Evolutionary conservation across 2,329 filamentous ascomycete genomes (phyloP), one percentile per base, ranked within the genome.

Genomic region (Aschersonia sp.): DNA sequence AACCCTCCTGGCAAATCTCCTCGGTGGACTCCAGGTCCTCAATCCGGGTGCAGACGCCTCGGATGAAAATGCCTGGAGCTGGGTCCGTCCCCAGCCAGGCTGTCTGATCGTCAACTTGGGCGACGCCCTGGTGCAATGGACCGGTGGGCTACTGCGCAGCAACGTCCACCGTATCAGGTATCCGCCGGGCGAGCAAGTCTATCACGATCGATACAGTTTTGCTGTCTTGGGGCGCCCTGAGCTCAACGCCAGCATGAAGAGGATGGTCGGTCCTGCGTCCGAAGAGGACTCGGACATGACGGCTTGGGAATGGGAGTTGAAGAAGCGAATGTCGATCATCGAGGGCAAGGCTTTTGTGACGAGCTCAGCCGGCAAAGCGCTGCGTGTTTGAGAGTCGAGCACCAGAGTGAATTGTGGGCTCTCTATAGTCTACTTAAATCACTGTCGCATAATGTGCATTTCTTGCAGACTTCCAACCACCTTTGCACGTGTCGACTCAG

Each of bases 1-100:
- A 8, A 66, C 65, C 1, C 52, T 67, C 0, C 57, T 67, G 3
- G 60, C 60, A 45, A 63, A 66, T 44, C 50, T 61, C 5, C 40
- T 62, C 2, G 63, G 63, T 12, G 63, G 63, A 1, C 52, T 66
- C 14, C 64, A 67, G 52, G 58, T 66, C 12, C 55, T 65, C 1
- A 48, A 54, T 0, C 58, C 57, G 0, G 54, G 56, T 6, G 51
- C 53, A 6, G 47, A 50, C 8, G 44, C 29, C 5, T 37, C 35
- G 35, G 35, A 37, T 12, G 35, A 37, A 37, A 37, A 12, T 37
- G 55, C 51, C 0, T 58, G 56, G 57, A 42, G 44, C 11, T 58
- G 52, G 51, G 56, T 56, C 6, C 49, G 49, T 0, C 56, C 57
- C 35, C 49, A 47, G 29, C 56, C 55, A 5, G 53, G 54, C 5